Percentiles rank a stretch among this genome's conserved stretches.
These are phyloP conservation scores for Papilionanthe hybrid DNA, from an alignment of 116 monocot species.

Conservation along the genomic window DNA sequence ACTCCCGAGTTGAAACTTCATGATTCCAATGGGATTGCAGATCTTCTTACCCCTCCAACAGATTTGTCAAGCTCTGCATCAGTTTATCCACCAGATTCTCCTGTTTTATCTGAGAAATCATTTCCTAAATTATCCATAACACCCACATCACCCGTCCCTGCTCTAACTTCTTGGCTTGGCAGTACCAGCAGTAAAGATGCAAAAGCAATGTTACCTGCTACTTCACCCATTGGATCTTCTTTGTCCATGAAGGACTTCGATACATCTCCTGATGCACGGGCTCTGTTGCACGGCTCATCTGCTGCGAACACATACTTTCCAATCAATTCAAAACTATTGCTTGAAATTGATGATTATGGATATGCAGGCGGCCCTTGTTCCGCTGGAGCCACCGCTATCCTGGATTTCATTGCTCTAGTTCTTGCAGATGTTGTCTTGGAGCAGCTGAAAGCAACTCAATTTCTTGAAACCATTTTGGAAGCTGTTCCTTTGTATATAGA, in stretches of 20 bases:
- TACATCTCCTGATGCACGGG: slow-evolving; percentile 40
- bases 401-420: slow-evolving; percentile 89
- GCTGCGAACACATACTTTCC: slow-evolving; percentile 45
- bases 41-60: slow-evolving; percentile 18
- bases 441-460: slow-evolving; percentile 73
- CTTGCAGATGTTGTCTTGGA: slow-evolving; percentile 87
- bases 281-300: slow-evolving; percentile 35
- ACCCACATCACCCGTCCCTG: slow-evolving; percentile 67
- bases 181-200: slow-evolving; percentile 47
- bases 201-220: slow-evolving; percentile 36
- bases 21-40: slow-evolving; percentile 33
- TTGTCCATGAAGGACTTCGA: slow-evolving; percentile 64
- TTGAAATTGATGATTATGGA: slow-evolving; percentile 86
- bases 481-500: slow-evolving; percentile 76
- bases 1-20: slow-evolving; percentile 22
- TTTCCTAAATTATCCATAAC: slow-evolving; percentile 36
- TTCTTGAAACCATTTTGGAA: slow-evolving; percentile 77
- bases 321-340: slow-evolving; percentile 53
- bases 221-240: slow-evolving; percentile 59
- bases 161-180: slow-evolving; percentile 79
- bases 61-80: slow-evolving; percentile 47
- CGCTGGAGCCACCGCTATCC: slow-evolving; percentile 82
- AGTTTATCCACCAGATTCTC: slow-evolving; percentile 54
- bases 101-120: slow-evolving; percentile 74
- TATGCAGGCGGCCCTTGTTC: slow-evolving; percentile 95